Conservation (phyloP, 345 rosid genomes). For the Citrus cavaleriei region DNA sequence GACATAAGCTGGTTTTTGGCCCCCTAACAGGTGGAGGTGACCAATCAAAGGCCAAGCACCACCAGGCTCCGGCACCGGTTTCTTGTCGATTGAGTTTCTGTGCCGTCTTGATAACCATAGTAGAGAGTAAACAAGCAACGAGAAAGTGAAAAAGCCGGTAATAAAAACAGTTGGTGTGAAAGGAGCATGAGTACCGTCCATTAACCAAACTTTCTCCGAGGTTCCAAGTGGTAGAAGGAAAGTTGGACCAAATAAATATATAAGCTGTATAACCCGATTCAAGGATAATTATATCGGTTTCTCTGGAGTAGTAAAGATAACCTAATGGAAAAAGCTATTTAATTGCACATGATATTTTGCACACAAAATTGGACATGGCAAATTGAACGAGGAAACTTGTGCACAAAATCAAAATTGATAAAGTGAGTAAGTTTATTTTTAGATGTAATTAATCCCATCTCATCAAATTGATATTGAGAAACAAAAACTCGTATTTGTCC, state of each 20-base stretch:
- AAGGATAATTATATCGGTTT: too few species aligned
- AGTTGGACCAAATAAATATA: too few species aligned
- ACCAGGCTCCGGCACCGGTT: slow-evolving; percentile 12
- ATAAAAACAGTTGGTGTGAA: background rate
- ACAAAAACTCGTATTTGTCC: background rate
- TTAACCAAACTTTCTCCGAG: too few species aligned
- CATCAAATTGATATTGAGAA: background rate
- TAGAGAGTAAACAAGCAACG: background rate
- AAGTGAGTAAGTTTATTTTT: background rate
- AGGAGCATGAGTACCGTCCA: background rate
- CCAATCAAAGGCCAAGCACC: slow-evolving; percentile 29
- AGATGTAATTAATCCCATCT: background rate
- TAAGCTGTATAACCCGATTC: too few species aligned
- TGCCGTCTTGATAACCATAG: background rate
- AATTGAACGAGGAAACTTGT: too few species aligned
- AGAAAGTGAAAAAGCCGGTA: background rate
- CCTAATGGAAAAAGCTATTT: too few species aligned
- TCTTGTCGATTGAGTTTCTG: background rate
- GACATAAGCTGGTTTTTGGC: slow-evolving; percentile 3
- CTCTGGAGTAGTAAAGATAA: too few species aligned
- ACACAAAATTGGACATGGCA: too few species aligned
- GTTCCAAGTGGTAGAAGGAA: too few species aligned
- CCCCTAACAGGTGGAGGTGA: slow-evolving; percentile 32
- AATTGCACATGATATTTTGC: too few species aligned
- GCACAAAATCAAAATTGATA: too few species aligned